A percentile compares a stretch with the other conserved stretches of the same genome.
Evolutionary conservation across 768 basidiomycete genomes (phyloP).

Genomic region (Boletus tomentosulus): DNA sequence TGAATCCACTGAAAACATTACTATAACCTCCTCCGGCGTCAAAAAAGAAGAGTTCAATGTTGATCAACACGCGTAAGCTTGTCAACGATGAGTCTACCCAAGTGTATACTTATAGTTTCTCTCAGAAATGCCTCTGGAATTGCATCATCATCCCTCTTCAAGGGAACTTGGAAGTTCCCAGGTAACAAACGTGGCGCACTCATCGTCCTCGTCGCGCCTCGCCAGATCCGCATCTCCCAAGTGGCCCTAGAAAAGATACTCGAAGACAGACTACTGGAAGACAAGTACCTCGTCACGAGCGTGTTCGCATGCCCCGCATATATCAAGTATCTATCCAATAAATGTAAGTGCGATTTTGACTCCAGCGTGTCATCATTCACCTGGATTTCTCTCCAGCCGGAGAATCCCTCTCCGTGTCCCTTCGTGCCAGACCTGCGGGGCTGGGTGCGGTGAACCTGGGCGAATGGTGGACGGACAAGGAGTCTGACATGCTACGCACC

Average conservation of each 20-base stretch:
- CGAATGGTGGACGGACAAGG: slow-evolving; percentile 4
- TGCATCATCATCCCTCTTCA: slow-evolving; percentile 23
- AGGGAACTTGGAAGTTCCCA: slow-evolving; percentile 27
- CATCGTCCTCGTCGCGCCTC: slow-evolving; percentile 24
- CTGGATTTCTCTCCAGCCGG: slow-evolving; percentile 1
- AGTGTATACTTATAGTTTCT: too few relatives aligned
- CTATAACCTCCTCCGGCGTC: slow-evolving; percentile 18
- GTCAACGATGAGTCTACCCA: neutral
- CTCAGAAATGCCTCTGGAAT: slow-evolving; percentile 7
- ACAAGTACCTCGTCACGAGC: slow-evolving; percentile 23
- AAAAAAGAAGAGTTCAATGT: slow-evolving; percentile 6
- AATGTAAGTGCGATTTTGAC: neutral
- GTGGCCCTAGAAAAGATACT: neutral
- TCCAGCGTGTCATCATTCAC: neutral
- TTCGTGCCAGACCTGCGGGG: neutral
- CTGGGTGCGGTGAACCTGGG: neutral
- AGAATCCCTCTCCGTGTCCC: slow-evolving; percentile 7
- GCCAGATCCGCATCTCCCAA: slow-evolving; percentile 12
- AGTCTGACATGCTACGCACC: slow-evolving; percentile 1
- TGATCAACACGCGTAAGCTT: slow-evolving; percentile 2
- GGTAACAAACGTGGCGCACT: slow-evolving; percentile 24
- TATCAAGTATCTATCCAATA: slow-evolving; percentile 22
- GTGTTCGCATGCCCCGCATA: slow-evolving; percentile 25
- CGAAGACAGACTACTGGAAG: slow-evolving; percentile 7
- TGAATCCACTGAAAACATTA: slow-evolving; percentile 9